Evolutionary conservation across 2,329 filamentous ascomycete genomes (phyloP), one percentile per base, ranked within the genome.

Genomic region (Colletotrichum godetiae): DNA sequence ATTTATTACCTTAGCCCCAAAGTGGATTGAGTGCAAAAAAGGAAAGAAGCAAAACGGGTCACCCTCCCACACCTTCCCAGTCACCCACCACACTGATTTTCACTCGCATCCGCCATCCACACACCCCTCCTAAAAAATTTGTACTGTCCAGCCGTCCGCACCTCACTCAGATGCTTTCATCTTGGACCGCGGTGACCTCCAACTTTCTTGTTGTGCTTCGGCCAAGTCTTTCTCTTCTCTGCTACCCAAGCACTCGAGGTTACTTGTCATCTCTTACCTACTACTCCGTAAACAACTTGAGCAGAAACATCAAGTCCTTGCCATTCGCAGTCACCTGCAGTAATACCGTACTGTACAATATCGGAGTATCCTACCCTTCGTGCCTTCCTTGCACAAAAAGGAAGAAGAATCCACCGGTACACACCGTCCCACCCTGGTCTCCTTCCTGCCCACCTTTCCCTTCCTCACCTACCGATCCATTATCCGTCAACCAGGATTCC

Each of bases 181-280:
- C 62, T 67, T 68, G 68, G 57, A 65, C 71, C 56, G 53, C 49
- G 67, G 67, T 49, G 59, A 58, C 70, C 61, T 65, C 67, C 67
- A 73, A 71, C 67, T 73, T 73, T 73, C 71, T 71, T 73, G 71
- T 71, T 73, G 67, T 57, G 58, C 42, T 63, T 60, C 24, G 46
- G 52, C 27, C 52, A 35, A 53, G 49, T 64, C 49, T 35, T 60
- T 53, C 27, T 59, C 35, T 15, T 31, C 49, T 56, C 57, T 37
- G 42, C 29, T 53, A 46, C 37, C 37, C 37, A 42, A 19, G 37
- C 15, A 42, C 13, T 42, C 37, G 37, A 42, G 37, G 37, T 1
- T 3, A 19, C 37, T 42, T 7, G 37, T 42, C 19, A 19, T 19
- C 15, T 15, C 7, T 15, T 42, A 19, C 37, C 15, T 8, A 7